Percentiles rank a stretch among this genome's conserved stretches.
Evolutionary conservation across 2,329 filamentous ascomycete genomes (phyloP).

Genomic region (Microsporum audouinii): DNA sequence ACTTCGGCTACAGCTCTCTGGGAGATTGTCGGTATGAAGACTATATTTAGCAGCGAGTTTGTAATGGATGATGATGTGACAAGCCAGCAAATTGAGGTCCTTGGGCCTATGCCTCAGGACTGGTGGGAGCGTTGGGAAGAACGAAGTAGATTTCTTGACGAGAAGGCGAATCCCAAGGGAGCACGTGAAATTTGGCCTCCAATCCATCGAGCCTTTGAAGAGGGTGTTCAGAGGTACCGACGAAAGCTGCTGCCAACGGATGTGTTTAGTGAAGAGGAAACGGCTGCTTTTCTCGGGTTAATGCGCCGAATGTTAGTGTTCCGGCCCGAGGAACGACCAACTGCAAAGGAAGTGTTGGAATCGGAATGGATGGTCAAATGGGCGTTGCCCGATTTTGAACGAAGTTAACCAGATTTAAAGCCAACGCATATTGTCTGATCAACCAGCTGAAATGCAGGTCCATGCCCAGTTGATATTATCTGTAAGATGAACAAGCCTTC

Average conservation of each 20-base stretch:
- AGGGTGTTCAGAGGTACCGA: slow-evolving; percentile 13
- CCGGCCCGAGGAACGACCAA: slow-evolving; percentile 9
- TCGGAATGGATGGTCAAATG: slow-evolving; percentile 14
- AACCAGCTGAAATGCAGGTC: no score
- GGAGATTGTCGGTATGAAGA: slow-evolving; percentile 22
- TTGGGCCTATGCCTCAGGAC: slow-evolving; percentile 14
- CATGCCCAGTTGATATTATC: no score
- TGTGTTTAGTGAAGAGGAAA: slow-evolving; percentile 12
- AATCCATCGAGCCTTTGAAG: slow-evolving; percentile 16
- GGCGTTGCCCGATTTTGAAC: slow-evolving; percentile 10
- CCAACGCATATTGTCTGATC: no score
- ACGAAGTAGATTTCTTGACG: slow-evolving; percentile 13
- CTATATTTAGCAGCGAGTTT: slow-evolving; percentile 12
- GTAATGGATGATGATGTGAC: slow-evolving; percentile 7
- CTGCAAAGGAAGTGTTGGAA: slow-evolving; percentile 8
- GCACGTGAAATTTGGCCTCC: slow-evolving; percentile 13
- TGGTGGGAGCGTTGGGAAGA: slow-evolving; percentile 18
- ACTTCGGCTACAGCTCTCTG: slow-evolving; percentile 20
- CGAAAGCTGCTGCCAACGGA: slow-evolving; percentile 8
- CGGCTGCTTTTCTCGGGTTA: slow-evolving; percentile 8
- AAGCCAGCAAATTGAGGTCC: slow-evolving; percentile 13
- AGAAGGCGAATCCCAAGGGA: slow-evolving; percentile 10
- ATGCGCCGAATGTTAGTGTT: slow-evolving; percentile 11
- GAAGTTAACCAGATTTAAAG: neutral
- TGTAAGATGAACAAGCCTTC: no score